Conservation (phyloP, 2,329 filamentous ascomycete genomes). For the Raffaelea arxii region DNA sequence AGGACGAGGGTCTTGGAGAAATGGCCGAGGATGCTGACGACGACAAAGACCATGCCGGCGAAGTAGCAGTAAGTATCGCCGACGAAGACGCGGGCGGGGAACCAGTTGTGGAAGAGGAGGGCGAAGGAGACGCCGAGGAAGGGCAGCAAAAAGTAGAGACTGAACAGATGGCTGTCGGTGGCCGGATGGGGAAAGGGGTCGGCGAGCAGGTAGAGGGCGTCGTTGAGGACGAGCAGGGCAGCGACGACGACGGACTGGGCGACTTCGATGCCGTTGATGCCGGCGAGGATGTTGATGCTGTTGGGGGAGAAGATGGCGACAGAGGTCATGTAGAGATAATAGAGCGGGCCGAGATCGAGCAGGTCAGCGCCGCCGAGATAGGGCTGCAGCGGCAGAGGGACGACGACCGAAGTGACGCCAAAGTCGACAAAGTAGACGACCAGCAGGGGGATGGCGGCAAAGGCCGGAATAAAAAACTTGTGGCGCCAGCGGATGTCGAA, state of each 20-base stretch:
- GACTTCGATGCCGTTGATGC: constrained; percentile 98
- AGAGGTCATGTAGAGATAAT: constrained; percentile 95
- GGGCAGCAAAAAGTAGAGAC: constrained; percentile 84
- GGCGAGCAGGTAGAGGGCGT: constrained; percentile 68
- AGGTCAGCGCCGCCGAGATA: constrained; percentile 79
- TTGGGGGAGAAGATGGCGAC: constrained; percentile 97
- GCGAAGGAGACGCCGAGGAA: constrained; percentile 89
- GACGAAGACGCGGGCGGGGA: constrained; percentile 88
- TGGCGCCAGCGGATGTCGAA: constrained; percentile 98
- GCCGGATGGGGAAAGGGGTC: constrained; percentile 71
- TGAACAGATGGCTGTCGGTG: constrained; percentile 92
- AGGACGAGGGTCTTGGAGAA: constrained; percentile 95
- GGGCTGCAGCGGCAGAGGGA: constrained; percentile 74
- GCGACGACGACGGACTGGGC: constrained; percentile 89
- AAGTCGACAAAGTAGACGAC: constrained; percentile 98
- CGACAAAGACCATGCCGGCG: constrained; percentile 96
- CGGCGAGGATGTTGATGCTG: constrained; percentile 98
- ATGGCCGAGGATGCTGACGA: constrained; percentile 92
- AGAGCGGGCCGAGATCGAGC: constrained; percentile 70
- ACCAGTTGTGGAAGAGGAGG: constrained; percentile 88
- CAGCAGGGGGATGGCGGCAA: constrained; percentile 86
- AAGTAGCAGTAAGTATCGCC: constrained; percentile 99
- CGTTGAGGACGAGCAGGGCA: constrained; percentile 73
- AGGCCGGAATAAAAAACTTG: constrained; percentile 95
- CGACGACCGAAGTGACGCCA: constrained; percentile 88